phyloP scores from a whole-genome alignment of 257 asterid species.

The Sherardia arvensis region DNA sequence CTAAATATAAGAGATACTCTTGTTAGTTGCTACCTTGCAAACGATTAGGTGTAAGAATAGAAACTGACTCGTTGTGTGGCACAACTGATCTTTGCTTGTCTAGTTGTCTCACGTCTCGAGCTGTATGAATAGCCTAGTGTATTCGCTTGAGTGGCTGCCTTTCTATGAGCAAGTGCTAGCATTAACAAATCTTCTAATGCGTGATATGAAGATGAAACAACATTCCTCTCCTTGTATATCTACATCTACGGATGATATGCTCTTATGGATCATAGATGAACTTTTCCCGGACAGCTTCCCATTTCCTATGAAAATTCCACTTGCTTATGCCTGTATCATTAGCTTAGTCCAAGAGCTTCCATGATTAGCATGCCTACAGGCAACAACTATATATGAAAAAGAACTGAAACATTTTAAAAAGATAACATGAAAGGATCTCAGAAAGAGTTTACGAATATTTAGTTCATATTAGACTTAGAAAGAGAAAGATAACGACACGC shows the following conservation, averaged over 20 bases:
- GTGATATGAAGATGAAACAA: not conserved
- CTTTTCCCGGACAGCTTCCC: not conserved
- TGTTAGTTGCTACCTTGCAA: not conserved
- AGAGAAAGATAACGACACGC: no score
- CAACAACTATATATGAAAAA: no score
- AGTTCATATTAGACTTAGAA: no score
- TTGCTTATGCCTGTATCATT: not conserved
- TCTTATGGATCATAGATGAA: not conserved
- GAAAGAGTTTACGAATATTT: no score
- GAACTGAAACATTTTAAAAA: no score
- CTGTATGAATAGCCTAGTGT: not conserved
- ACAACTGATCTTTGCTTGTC: not conserved
- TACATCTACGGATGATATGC: not conserved
- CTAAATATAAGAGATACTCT: not conserved
- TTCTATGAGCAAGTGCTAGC: no score
- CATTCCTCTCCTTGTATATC: not conserved
- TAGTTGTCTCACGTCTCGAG: not conserved
- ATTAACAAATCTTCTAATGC: no score
- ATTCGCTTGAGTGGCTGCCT: no score
- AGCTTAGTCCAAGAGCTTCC: slow-evolving; percentile 1
- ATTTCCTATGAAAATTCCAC: not conserved
- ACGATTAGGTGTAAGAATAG: not conserved
- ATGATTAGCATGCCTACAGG: no score
- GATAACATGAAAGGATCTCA: no score
- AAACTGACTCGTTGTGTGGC: not conserved